Conservation (phyloP, 208 protist genomes). For the Trypanosoma rangeli region DNA sequence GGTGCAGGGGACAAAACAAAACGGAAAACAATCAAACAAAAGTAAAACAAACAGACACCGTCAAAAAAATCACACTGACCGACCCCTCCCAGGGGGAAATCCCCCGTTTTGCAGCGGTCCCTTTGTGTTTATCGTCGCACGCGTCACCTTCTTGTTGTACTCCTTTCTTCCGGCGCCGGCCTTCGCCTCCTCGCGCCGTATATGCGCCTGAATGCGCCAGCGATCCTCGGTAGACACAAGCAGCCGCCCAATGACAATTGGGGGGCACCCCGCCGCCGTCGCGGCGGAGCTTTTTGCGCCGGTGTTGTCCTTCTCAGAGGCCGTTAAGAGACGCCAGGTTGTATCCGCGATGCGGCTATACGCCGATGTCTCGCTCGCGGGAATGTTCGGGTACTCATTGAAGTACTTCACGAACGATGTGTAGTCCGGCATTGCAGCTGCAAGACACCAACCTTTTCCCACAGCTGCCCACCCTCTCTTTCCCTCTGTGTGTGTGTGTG, state of each 20-base stretch:
- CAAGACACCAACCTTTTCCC: neutral
- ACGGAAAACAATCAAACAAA: neutral
- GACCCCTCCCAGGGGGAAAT: conserved; percentile 79
- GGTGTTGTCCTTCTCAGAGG: conserved; percentile 42
- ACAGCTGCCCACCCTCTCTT: neutral
- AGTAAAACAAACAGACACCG: conserved; percentile 7
- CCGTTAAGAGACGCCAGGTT: conserved; percentile 62
- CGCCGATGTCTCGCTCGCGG: conserved; percentile 30
- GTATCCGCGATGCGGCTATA: conserved; percentile 61
- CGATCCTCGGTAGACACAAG: conserved; percentile 80
- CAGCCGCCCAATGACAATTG: conserved; percentile 70
- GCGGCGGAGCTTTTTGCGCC: conserved; percentile 17
- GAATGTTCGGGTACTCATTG: conserved; percentile 59
- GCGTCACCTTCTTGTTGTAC: conserved; percentile 91
- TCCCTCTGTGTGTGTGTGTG: neutral
- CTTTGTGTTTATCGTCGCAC: conserved; percentile 73
- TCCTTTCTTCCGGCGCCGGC: conserved; percentile 68
- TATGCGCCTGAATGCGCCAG: conserved; percentile 83
- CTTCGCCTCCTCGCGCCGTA: conserved; percentile 84
- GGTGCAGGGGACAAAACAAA: neutral
- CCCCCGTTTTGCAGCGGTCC: conserved; percentile 57
- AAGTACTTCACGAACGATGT: conserved; percentile 81
- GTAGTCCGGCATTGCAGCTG: conserved; percentile 62
- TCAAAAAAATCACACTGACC: conserved; percentile 48
- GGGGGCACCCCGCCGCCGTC: conserved; percentile 5